Evolutionary conservation across 768 basidiomycete genomes (phyloP), one percentile per base, ranked within the genome.

Genomic region (Mycena leptocephala): DNA sequence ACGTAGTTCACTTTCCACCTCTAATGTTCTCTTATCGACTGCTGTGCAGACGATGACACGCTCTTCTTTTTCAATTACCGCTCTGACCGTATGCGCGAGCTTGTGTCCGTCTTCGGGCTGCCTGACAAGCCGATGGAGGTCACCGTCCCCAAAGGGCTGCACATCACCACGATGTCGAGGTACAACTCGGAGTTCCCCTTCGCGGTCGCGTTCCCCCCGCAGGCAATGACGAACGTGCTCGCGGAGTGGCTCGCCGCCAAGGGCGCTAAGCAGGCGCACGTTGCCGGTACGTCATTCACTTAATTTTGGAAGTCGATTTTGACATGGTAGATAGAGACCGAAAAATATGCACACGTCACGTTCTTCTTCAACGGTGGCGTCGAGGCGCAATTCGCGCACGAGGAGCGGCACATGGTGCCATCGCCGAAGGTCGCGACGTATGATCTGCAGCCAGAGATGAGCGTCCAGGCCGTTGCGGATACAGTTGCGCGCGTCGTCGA

Each of bases 291-390:
- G 87, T 83, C 16, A 18, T 26, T 24, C 30, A 11, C 30, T 30
- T n/a, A 37, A 11, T 61, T n/a, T n/a, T 51, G n/a, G n/a, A n/a
- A n/a, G n/a, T 51, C 48, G 9, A 5, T 41, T 48, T 8, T 22
- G 6, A 28, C 18, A n/a, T 63, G 7, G 62, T 37, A 26, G 37
- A n/a, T 81, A 91, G 97, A 98, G 84, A 98, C 97, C n/a, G 97
- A 98, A 84, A 98, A 99, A 86, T 99, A 97, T 84, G 97, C 97
- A 2, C 97, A 99, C 82, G 96, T 99, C 70, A 99, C 97, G 0
- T 98, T 98, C 89, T 98, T 98, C 91, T 98, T 98, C 91, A 98
- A 98, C 84, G 97, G 97, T 18, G 97, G 97, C 70, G 93, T 97
- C 33, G 97, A 98, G 88, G 95, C 97, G 82, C 95, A 97, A 81